These are phyloP conservation scores for Claviceps africana DNA, from an alignment of 2,329 filamentous ascomycete species.

Conservation along the genomic window DNA sequence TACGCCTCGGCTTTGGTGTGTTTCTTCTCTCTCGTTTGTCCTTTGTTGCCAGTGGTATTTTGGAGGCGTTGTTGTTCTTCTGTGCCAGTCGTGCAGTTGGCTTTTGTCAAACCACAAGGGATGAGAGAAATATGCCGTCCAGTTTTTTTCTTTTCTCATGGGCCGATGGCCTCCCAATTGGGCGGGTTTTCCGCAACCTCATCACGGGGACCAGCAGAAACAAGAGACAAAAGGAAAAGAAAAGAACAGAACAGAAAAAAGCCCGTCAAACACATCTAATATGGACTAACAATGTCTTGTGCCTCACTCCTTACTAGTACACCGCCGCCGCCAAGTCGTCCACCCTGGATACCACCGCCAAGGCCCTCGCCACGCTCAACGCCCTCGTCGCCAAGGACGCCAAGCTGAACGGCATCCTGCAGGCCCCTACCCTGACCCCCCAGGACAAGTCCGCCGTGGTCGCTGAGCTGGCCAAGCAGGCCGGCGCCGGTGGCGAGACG, in stretches of 20 bases:
- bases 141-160: too few species aligned
- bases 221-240: too few species aligned
- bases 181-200: too few species aligned
- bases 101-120: neutral
- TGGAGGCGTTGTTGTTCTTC: too few species aligned
- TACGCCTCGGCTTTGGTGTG: slow-evolving; percentile 91
- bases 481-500: slow-evolving; percentile 61
- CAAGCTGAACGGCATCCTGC: slow-evolving; percentile 65
- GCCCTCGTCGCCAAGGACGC: slow-evolving; percentile 65
- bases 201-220: too few species aligned
- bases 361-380: slow-evolving; percentile 58
- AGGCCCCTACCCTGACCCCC: slow-evolving; percentile 62
- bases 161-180: too few species aligned
- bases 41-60: neutral
- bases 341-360: slow-evolving; percentile 71
- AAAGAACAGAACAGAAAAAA: neutral
- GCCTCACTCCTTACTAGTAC: slow-evolving; percentile 50
- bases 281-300: neutral
- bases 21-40: slow-evolving; percentile 3
- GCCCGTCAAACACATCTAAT: neutral
- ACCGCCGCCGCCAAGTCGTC: slow-evolving; percentile 85
- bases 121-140: neutral
- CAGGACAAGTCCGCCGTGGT: slow-evolving; percentile 79
- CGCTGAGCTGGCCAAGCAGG: slow-evolving; percentile 73
- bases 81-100: accelerated